Evolutionary conservation across 192 early-diverging fungal species (phyloP), one percentile per base, ranked within the genome.

Genomic region (Podila minutissima): DNA sequence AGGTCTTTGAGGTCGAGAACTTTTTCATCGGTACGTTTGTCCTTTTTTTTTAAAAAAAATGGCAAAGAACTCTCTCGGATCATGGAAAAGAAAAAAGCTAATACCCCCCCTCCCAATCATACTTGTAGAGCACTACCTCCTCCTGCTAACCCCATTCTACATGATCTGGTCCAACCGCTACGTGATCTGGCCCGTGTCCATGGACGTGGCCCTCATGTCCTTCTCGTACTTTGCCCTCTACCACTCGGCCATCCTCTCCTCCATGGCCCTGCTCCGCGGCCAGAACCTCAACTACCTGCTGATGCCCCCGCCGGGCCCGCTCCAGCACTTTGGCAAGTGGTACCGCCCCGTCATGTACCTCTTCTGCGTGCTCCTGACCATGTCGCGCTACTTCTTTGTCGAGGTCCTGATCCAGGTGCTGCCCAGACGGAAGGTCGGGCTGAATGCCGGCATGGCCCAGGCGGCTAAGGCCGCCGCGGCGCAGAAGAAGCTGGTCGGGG

Each of bases 161-260:
- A 87, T 89, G 85, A 86, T 85, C 46, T 86, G 84, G 67, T 84
- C 83, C 31, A 77, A 85, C 53, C 86, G 88, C 12, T 88, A 87
- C 62, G 76, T 88, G 63, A 83, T 88, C 29, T 83, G 86, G 71
- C 87, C 88, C 8, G 33, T 72, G 1, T 85, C 87, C 13, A 55
- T 66, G 49, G 66, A 85, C 55, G 66, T 89, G 37, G 84, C 85
- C 3, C 35, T 89, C 38, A 74, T 88, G 62, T 88, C 88, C 4
- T 89, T 88, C 61, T 83, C 83, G 10, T 26, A 87, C 15, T 87
- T 84, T 70, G 82, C 84, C 6, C 69, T 89, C n/a, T 89, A 85
- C 59, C 88, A 89, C 60, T 88, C 87, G 9, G 66, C 83, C 13
- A 31, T 89, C 17, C 38, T 89, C 24, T 74, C 75, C 58, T 12